Base-by-base conservation (phyloP, 169 alveolate genomes). In the Eimeria sp. region DNA sequence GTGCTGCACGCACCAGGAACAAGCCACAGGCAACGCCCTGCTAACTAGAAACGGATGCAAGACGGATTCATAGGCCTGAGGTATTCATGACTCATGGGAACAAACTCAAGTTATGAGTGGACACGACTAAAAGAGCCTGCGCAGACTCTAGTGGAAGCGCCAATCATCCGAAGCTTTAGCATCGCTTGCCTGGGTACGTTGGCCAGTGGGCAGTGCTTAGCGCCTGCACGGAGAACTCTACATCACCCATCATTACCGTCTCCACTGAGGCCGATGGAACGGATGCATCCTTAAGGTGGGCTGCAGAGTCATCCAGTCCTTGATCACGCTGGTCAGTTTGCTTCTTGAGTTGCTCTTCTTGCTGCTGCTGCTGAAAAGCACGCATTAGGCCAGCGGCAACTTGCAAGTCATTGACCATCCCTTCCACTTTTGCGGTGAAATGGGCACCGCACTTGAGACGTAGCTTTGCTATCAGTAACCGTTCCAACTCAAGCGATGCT, bases 181-280 rank as follows among this genome's bases (percentile, higher is more conserved):
- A 33, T 18, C 91, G 71, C 97, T 87, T 77, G 85, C 97, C 90
- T 52, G 95, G 97, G 27, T 97, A 97, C 4, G 98, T 78, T 20
- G 99, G 99, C 99, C 99, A 98, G 90, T 97, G 97, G 52, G 98
- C 98, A 20, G 98, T 97, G 89, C 99, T 97, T 56, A 98, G 97
- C 62, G 98, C 98, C n/a, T 96, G 95, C 94, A 80, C 90, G 52
- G 91, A 87, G 77, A 95, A 95, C 52, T 94, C 96, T 33, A 95
- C 68, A 14, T 85, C 95, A 68, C 95, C 95, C 9, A 88, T 88
- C 83, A 85, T 43, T 37, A 87, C 94, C 46, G 94, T 87, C 66
- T 87, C 94, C 94, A 87, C 82, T 46, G 94, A 62, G n/a, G 91
- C 77, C 18, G 94, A 40, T 16, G 94, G 62, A 6, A 62, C 62